phyloP scores from a whole-genome alignment of 345 rosid species.

The Citrus maxima region DNA sequence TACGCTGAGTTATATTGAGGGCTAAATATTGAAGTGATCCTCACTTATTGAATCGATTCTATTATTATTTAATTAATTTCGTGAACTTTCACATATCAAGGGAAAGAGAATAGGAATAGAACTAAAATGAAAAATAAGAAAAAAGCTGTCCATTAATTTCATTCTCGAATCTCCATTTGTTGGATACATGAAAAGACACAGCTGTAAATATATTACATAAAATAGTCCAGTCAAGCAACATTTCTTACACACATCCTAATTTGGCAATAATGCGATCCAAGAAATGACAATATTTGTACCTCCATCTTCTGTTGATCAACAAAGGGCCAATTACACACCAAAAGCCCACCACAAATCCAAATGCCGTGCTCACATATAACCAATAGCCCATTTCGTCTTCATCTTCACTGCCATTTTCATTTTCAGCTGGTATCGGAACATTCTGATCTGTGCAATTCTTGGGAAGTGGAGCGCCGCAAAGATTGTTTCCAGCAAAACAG shows the following conservation, averaged over 20 bases:
- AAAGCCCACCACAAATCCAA: not conserved
- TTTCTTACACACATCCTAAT: not conserved
- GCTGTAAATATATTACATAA: not conserved
- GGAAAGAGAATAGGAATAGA: too few species aligned
- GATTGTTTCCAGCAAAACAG: not conserved
- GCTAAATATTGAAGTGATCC: too few species aligned
- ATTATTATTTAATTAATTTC: too few species aligned
- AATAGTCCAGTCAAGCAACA: not conserved
- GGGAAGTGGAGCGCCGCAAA: slow-evolving; percentile 1
- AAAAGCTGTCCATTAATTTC: too few species aligned
- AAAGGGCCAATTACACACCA: not conserved
- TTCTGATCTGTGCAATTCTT: not conserved
- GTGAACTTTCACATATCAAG: too few species aligned
- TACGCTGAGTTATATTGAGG: too few species aligned
- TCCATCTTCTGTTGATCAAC: not conserved
- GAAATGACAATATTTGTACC: not conserved
- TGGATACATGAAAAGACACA: not conserved
- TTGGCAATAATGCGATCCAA: not conserved
- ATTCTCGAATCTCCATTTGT: too few species aligned
- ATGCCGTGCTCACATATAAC: not conserved
- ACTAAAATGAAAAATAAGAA: too few species aligned
- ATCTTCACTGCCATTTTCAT: not conserved
- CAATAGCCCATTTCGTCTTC: not conserved
- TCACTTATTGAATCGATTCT: too few species aligned
- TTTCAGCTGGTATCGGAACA: not conserved